A percentile compares a stretch with the other conserved stretches of the same genome.
Conservation (phyloP, 805 yeast species). For the Starmerella cellae region DNA sequence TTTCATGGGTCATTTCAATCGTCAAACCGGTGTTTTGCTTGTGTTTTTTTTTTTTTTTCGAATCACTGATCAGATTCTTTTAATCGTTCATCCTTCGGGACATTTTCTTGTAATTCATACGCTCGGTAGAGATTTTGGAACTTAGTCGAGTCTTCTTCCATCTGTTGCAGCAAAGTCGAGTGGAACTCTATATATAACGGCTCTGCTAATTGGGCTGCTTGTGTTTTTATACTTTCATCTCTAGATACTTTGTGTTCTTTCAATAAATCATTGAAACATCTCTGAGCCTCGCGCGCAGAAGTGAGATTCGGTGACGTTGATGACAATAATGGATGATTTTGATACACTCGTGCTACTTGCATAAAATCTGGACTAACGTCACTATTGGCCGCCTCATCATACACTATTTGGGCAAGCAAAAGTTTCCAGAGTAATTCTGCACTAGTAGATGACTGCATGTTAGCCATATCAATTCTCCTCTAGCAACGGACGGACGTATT, state of each 20-base stretch:
- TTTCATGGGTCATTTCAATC: too few relatives aligned
- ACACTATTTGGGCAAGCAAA: slow-evolving; percentile 26
- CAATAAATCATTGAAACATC: slow-evolving; percentile 19
- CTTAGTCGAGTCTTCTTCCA: slow-evolving; percentile 20
- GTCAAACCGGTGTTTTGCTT: too few relatives aligned
- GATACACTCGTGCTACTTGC: slow-evolving; percentile 20
- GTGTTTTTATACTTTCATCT: not conserved
- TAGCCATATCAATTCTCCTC: too few relatives aligned
- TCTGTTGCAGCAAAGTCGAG: slow-evolving; percentile 18
- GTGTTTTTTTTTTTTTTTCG: too few relatives aligned
- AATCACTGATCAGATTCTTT: too few relatives aligned
- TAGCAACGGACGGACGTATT: too few relatives aligned
- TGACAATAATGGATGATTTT: slow-evolving; percentile 24
- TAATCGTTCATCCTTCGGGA: slow-evolving; percentile 16
- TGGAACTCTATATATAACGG: slow-evolving; percentile 19
- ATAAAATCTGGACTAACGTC: slow-evolving; percentile 18
- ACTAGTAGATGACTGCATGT: too few relatives aligned
- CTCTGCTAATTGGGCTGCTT: slow-evolving; percentile 22
- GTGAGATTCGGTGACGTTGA: slow-evolving; percentile 11
- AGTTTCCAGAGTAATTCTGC: slow-evolving; percentile 23
- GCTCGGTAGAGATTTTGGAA: slow-evolving; percentile 16
- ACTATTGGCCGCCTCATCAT: slow-evolving; percentile 18
- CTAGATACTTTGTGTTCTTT: slow-evolving; percentile 7
- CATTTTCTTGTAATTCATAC: slow-evolving; percentile 6
- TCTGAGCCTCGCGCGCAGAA: slow-evolving; percentile 15